Base-by-base conservation (phyloP, 495 filamentous ascomycete genomes). In the Hypomontagnella monticulosa region DNA sequence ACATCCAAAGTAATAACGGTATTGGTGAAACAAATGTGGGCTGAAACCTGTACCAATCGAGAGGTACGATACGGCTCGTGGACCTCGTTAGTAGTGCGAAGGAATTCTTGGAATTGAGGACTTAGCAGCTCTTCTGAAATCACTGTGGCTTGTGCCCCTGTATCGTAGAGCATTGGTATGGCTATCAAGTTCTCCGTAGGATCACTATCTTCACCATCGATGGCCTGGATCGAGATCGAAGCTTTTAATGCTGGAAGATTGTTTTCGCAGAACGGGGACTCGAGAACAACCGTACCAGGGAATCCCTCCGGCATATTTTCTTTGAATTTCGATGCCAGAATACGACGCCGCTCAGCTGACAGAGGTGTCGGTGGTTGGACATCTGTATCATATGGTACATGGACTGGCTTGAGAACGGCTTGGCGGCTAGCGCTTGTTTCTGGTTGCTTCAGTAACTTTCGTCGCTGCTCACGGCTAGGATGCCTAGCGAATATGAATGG, bases 101-200 rank as follows among this genome's bases (percentile, higher is more conserved):
- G n/a, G n/a, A n/a, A n/a, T n/a, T n/a, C n/a, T n/a, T n/a, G n/a
- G n/a, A n/a, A n/a, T n/a, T n/a, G n/a, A n/a, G n/a, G n/a, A n/a
- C n/a, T n/a, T n/a, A n/a, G n/a, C n/a, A n/a, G n/a, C n/a, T n/a
- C n/a, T n/a, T n/a, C n/a, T n/a, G n/a, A n/a, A n/a, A 42, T 54
- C 42, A 14, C 42, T 54, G 50, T 54, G 50, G 50, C 36, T 54
- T 41, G 50, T 27, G 50, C 50, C 42, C 49, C 50, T 43, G 51
- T 55, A 55, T 55, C 33, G 37, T 55, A 55, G 38, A 55, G 51
- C 38, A 55, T 55, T 55, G 51, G 51, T 55, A 55, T 55, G 51
- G 1, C 51, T 8, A 32, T 43, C 38, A 55, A 42, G 51, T 43
- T 43, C 51, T 55, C 51, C 51, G 51, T 55, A 55, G 37, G 51